Percentiles rank a stretch among this genome's conserved stretches.
phyloP scores from a whole-genome alignment of 2,329 filamentous ascomycete genomes.

The Intubia oerlemansii region DNA sequence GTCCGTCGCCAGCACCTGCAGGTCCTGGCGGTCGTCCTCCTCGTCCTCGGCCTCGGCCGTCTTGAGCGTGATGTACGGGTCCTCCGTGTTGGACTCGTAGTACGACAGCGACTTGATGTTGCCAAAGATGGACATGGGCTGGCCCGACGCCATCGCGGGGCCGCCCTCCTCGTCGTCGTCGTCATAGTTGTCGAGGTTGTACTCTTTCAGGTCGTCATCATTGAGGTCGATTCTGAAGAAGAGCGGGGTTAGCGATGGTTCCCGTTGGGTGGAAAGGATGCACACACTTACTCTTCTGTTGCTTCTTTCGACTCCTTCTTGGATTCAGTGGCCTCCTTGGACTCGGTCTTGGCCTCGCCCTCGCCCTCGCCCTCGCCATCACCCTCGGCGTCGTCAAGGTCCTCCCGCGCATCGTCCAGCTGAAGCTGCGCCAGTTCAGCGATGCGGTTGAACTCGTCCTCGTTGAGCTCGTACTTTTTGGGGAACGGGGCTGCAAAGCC shows the following conservation, averaged over 20 bases:
- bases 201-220: conserved; percentile 86
- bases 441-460: conserved; percentile 56
- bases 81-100: conserved; percentile 82
- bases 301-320: no score
- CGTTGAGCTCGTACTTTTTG: conserved; percentile 53
- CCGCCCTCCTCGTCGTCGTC: conserved; percentile 47
- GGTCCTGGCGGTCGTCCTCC: conserved; percentile 77
- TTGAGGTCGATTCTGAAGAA: conserved; percentile 29
- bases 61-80: conserved; percentile 86
- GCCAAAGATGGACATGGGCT: conserved; percentile 79
- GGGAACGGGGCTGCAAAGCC: conserved; percentile 60
- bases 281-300: no score
- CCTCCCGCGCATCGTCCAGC: conserved; percentile 79
- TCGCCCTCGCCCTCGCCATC: conserved; percentile 6
- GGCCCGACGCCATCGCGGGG: conserved; percentile 19
- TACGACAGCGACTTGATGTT: conserved; percentile 88
- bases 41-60: conserved; percentile 43
- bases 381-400: conserved; percentile 44
- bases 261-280: no score
- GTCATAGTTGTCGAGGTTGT: conserved; percentile 91
- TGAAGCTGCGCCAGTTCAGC: conserved; percentile 55
- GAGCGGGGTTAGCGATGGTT: no score
- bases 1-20: conserved; percentile 82
- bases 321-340: no score
- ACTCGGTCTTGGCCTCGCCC: conserved; percentile 4